Evolutionary conservation across 352 stramenopile genomes (phyloP), one percentile per base, ranked within the genome.

Genomic region (Saprolegnia parasitica): DNA sequence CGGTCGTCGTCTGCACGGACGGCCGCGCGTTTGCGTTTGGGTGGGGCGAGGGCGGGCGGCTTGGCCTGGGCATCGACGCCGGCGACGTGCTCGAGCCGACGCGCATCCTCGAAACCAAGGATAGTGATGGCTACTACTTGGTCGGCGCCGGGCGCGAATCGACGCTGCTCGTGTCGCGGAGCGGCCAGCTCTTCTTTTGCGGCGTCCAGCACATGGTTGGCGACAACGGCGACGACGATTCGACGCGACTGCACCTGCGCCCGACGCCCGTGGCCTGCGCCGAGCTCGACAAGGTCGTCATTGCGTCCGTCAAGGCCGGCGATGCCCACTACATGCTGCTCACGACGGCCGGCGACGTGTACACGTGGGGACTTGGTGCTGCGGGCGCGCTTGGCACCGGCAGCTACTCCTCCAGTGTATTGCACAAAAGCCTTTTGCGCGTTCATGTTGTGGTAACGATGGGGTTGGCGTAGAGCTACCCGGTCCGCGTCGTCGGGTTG

Each of bases 41-140:
- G 8, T 67, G 58, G 58, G 58, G 58, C 42, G 58, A 67, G 54
- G 58, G 58, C n/a, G 58, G 58, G 15, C 58, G 58, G 5, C 58
- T 67, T 9, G 58, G 58, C 2, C 21, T 67, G 4, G 58, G 58
- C 42, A 21, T 55, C 9, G 58, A 67, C 42, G 45, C 58, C 1
- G 58, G 42, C 39, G 16, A 37, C 42, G 58, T 67, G 20, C 16
- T 67, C 20, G 24, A 21, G 58, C 58, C 58, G 15, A 55, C 58
- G 13, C n/a, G 32, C 13, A 18, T 67, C 13, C 37, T 45, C 3
- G 13, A 39, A 4, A n/a, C 50, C 35, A 13, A 26, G 10, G 29
- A 35, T 5, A 35, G 5, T 2, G 29, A 49, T 49, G 58, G 23
- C 20, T 55, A 55, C 58, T 42, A 67, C 26, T 3, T 67, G 37